Base-by-base conservation (phyloP, 345 rosid genomes). In the Aquilaria yunnanensis region DNA sequence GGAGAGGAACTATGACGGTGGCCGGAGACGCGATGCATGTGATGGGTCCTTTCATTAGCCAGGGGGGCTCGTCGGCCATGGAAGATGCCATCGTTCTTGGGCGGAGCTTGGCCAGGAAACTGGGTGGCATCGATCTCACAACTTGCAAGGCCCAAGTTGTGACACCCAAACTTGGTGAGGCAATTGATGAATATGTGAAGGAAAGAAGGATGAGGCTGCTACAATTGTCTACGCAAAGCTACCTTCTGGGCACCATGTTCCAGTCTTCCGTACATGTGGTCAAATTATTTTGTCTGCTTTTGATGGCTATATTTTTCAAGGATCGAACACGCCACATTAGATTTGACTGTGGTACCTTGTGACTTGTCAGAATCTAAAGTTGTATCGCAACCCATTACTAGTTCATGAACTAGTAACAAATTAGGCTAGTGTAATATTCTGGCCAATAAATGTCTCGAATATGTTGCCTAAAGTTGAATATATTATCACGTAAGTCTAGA, bases 1-100 rank as follows among this genome's bases (percentile, higher is more conserved):
- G 79, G 45, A 69, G 60, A 32, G 87, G 87, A 63, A 71, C 75
- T 0, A 75, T 75, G 54, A 81, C 83, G 14, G 83, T 83, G 3
- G 83, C 85, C 1, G 23, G 23, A 16, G 23, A 16, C 23, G 23
- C 23, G 23, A 16, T 16, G 23, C 23, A 16, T 16, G 23, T 16
- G 23, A 16, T 16, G 23, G 23, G 23, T 16, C 43, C 43, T 8
- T 37, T 37, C 43, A 37, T 37, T 37, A 4, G 75, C 46, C 87
- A 81, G 46, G 89, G 85, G 0, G 87, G 85, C 56, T 77, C 80
- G 0, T 78, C 82, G 0, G 74, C 77, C 0, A 48, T 81, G 16
- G 92, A 86, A 65, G 88, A 83, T 56, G 81, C 83, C 0, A 62
- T 81, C 3, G 85, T 83, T 59, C 67, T 86, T 2, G 82, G 79